Base-by-base conservation (phyloP, 495 filamentous ascomycete species). In the Aspergillus olivimuriae region DNA sequence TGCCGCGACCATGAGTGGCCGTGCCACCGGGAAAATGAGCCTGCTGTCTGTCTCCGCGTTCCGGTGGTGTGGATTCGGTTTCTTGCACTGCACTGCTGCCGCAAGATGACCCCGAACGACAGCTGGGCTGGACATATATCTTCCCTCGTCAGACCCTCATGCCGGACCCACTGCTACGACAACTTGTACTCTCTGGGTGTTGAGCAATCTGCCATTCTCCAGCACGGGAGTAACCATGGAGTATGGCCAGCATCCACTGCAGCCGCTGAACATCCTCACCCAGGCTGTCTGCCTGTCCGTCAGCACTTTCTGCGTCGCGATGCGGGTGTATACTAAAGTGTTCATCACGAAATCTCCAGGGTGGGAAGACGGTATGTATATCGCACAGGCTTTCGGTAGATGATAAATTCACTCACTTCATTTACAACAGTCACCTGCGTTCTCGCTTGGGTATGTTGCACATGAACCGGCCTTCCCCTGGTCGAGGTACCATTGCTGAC, bases 281-380 rank as follows among this genome's bases (percentile, higher is more conserved):
- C 50, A 52, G 22, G 50, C 44, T 3, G 34, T 62, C 31, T 50
- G 43, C 26, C 39, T 68, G 15, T 36, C 56, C 4, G 32, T 62
- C 11, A 51, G 45, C 14, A 59, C 61, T 0, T 38, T 57, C 10
- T 61, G 54, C 37, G 48, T 63, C n/a, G 33, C 34, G 0, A 49
- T 63, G 33, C 50, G 62, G 4, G 26, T 53, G 19, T 68, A 59
- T 38, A 45, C 50, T 4, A 57, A 59, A 23, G 21, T 61, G 12
- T 43, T 34, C 2, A 47, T 62, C 32, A 56, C 46, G 16, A 44
- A 40, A 26, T 16, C 50, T 11, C 58, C 55, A 28, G 46, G 53
- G 12, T 60, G 56, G 40, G 64, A 68, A 50, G 64, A 68, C 34
- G 60, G 57, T 63, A 53, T 34, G 55, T 53, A 5, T 17, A 18